phyloP scores from a whole-genome alignment of 257 asterid genomes.

The Solanum chaucha region DNA sequence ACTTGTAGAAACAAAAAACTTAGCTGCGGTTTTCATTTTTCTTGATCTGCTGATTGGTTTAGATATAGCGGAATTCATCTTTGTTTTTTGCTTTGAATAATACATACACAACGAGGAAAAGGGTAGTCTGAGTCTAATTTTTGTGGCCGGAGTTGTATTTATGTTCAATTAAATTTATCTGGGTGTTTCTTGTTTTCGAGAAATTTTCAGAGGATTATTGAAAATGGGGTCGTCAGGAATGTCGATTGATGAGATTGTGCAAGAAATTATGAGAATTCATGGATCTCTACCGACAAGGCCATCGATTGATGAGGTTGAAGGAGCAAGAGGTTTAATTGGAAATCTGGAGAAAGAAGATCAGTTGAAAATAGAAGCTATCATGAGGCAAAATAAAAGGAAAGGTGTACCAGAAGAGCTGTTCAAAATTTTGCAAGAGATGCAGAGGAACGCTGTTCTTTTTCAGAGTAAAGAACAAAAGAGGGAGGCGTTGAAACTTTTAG shows the following conservation, averaged over 20 bases:
- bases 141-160: background rate
- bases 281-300: conserved; percentile 71
- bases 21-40: background rate
- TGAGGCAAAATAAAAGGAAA: conserved; percentile 45
- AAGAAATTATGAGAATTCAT: conserved; percentile 67
- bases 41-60: background rate
- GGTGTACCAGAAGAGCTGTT: conserved; percentile 74
- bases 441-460: conserved; percentile 36
- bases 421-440: conserved; percentile 65
- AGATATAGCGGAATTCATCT: background rate
- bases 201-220: background rate
- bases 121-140: background rate
- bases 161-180: background rate
- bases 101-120: background rate
- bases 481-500: conserved; percentile 67
- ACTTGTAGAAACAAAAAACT: background rate
- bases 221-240: conserved; percentile 34
- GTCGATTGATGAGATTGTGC: conserved; percentile 57
- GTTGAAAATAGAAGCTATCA: conserved; percentile 44
- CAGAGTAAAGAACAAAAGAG: conserved; percentile 60
- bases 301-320: conserved; percentile 75
- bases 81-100: background rate
- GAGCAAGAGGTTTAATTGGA: conserved; percentile 45
- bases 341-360: conserved; percentile 76
- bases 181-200: background rate